A percentile compares a stretch with the other conserved stretches of the same genome.
These are phyloP conservation scores for Immersiporthe knoxdaviesiana DNA, from an alignment of 2,329 filamentous ascomycete genomes.

Conservation along the genomic window DNA sequence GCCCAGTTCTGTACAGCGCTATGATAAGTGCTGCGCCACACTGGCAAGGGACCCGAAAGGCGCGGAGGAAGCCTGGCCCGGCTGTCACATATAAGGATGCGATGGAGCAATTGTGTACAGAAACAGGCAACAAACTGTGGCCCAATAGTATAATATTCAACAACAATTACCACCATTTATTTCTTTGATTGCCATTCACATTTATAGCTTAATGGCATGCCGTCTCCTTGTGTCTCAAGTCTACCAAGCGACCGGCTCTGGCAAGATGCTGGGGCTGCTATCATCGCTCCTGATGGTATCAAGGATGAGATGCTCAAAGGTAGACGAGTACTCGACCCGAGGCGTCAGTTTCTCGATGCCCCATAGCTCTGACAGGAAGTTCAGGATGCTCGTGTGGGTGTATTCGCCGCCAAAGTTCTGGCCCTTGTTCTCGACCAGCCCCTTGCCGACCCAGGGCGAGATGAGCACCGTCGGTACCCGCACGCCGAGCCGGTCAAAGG, in stretches of 20 bases:
- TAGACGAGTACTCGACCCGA: slow-evolving; percentile 27
- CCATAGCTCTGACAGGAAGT: slow-evolving; percentile 44
- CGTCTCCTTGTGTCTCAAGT: background rate
- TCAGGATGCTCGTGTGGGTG: slow-evolving; percentile 46
- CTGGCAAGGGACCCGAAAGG: background rate
- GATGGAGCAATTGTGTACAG: background rate
- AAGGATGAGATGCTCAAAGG: slow-evolving; percentile 26
- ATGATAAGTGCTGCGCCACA: background rate
- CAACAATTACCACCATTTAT: no score
- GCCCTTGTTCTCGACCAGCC: slow-evolving; percentile 44
- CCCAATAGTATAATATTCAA: no score
- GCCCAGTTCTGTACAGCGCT: background rate
- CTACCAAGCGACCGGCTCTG: slow-evolving; percentile 21
- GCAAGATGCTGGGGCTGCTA: slow-evolving; percentile 17
- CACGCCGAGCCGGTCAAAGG: slow-evolving; percentile 46
- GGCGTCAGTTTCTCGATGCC: slow-evolving; percentile 30
- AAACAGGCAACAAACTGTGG: no score
- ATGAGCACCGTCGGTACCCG: slow-evolving; percentile 48
- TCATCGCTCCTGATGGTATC: slow-evolving; percentile 20
- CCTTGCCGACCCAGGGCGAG: slow-evolving; percentile 48
- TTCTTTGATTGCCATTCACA: no score
- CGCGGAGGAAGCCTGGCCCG: no score
- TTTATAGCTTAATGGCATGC: no score
- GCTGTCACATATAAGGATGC: background rate
- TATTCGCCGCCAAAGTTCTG: slow-evolving; percentile 41